Evolutionary conservation across 768 basidiomycete species (phyloP), one percentile per base, ranked within the genome.

Genomic region (Amanita subjunquillea): DNA sequence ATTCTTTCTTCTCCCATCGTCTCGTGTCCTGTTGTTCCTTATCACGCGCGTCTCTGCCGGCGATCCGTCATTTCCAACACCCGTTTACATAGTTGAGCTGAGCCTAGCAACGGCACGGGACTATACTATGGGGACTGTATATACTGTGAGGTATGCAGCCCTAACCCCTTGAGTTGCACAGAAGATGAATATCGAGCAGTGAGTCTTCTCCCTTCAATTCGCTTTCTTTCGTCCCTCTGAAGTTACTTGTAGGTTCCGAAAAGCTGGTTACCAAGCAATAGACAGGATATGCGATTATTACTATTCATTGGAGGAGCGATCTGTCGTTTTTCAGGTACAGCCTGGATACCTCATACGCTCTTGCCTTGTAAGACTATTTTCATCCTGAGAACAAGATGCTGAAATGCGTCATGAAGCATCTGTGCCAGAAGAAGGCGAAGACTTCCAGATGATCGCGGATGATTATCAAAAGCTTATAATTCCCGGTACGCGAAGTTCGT

Each of bases 251-350:
- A 91, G 88, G 59, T 92, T 94, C 65, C 79, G 91, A 46, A 84
- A 80, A 59, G 87, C 87, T 38, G 92, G 89, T 44, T 90, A 95
- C 65, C 80, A 83, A 51, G 89, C 91, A 10, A 84, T 94, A 54
- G 90, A 94, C 67, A 72, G 83, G 55, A 93, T 97, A 54, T 95
- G 91, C 63, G 90, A 93, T 58, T 92, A 92, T 64, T 91, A 88
- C 60, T 73, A 78, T 56, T 77, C 79, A 5, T 68, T 95, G 7
- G 76, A 80, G 42, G 65, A 79, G 2, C 65, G 66, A 25, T 77
- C 84, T 15, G 90, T 94, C 1, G 74, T 79, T 6, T 74, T 91
- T 2, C 67, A 80, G 22, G 92, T 95, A 8, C 72, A 88, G 57
- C 91, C 92, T 17, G 92, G 91, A 10, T 94, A 92, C 62, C 72